A percentile compares a stretch with the other conserved stretches of the same genome.
Evolutionary conservation across 192 early-diverging fungal genomes (phyloP).

Genomic region (Spizellomyces punctatus): DNA sequence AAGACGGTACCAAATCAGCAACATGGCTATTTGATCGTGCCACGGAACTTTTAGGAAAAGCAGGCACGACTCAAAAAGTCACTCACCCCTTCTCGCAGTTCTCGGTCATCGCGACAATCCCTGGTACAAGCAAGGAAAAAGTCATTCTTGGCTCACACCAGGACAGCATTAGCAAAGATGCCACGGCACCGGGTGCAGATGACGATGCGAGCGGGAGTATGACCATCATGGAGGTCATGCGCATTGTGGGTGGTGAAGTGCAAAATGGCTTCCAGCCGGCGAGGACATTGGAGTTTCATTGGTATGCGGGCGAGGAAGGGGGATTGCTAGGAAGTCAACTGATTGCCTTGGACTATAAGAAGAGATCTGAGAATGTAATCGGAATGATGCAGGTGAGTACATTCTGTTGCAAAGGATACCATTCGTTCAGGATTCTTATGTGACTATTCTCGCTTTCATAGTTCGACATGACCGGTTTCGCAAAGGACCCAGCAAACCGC

Average conservation of each 20-base stretch:
- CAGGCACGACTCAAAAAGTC: background rate
- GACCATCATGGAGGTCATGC: slow-evolving; percentile 78
- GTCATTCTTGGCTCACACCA: slow-evolving; percentile 86
- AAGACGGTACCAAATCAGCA: background rate
- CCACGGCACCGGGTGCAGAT: slow-evolving; percentile 73
- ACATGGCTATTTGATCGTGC: background rate
- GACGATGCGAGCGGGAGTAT: slow-evolving; percentile 90
- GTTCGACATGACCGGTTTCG: slow-evolving; percentile 90
- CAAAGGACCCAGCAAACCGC: slow-evolving; percentile 44
- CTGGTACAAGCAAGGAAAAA: background rate
- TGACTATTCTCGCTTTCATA: slow-evolving; percentile 3
- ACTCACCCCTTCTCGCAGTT: background rate
- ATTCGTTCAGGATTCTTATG: no score
- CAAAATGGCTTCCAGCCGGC: slow-evolving; percentile 61
- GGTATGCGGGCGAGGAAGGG: slow-evolving; percentile 86
- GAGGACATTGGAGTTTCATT: slow-evolving; percentile 89
- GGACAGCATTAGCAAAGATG: slow-evolving; percentile 61
- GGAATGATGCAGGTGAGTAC: slow-evolving; percentile 57
- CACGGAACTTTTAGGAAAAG: background rate
- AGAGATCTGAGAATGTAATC: slow-evolving; percentile 57
- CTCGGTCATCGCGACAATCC: slow-evolving; percentile 14
- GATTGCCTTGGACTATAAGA: slow-evolving; percentile 68
- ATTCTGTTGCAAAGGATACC: no score
- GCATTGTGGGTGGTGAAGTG: slow-evolving; percentile 50
- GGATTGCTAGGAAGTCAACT: slow-evolving; percentile 84